A percentile compares a stretch with the other conserved stretches of the same genome.
phyloP scores from a whole-genome alignment of 2,329 filamentous ascomycete genomes.

The Hymenoscyphus occultus region DNA sequence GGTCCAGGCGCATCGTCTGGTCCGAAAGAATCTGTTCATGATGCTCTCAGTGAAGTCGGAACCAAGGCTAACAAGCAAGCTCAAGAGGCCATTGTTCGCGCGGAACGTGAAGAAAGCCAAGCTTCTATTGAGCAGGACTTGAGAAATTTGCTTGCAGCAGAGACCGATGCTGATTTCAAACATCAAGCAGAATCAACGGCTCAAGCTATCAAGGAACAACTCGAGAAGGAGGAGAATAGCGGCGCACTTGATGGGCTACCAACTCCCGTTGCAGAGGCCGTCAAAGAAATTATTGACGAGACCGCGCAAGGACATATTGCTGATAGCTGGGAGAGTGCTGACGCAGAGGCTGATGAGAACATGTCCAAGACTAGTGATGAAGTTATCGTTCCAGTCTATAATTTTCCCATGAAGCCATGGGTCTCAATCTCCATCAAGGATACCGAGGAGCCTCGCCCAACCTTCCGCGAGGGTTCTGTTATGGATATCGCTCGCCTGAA shows the following conservation, averaged over 20 bases:
- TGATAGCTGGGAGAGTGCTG: slow-evolving; percentile 91
- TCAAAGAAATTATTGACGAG: slow-evolving; percentile 57
- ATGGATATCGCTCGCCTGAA: slow-evolving; percentile 93
- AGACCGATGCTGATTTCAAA: slow-evolving; percentile 54
- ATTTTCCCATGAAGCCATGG: slow-evolving; percentile 96
- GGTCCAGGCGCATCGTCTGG: slow-evolving; percentile 19
- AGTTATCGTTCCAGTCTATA: slow-evolving; percentile 75
- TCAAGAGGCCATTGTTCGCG: slow-evolving; percentile 58
- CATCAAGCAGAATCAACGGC: slow-evolving; percentile 48
- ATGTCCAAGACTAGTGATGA: slow-evolving; percentile 65
- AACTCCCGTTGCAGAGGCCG: slow-evolving; percentile 51
- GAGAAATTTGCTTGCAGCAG: slow-evolving; percentile 48
- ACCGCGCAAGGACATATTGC: slow-evolving; percentile 56
- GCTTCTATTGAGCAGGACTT: slow-evolving; percentile 49
- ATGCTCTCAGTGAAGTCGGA: slow-evolving; percentile 66
- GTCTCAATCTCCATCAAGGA: slow-evolving; percentile 77
- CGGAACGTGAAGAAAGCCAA: slow-evolving; percentile 45
- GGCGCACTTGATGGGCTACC: slow-evolving; percentile 53
- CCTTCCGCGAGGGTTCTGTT: slow-evolving; percentile 74
- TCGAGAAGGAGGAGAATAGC: slow-evolving; percentile 53
- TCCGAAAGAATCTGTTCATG: slow-evolving; percentile 64
- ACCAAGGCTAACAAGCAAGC: slow-evolving; percentile 57
- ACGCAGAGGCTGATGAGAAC: slow-evolving; percentile 66
- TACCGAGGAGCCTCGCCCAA: slow-evolving; percentile 53
- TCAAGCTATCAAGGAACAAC: slow-evolving; percentile 50